These are phyloP conservation scores for Blastocladiella britannica DNA, from an alignment of 192 early-diverging fungal species.

Conservation along the genomic window DNA sequence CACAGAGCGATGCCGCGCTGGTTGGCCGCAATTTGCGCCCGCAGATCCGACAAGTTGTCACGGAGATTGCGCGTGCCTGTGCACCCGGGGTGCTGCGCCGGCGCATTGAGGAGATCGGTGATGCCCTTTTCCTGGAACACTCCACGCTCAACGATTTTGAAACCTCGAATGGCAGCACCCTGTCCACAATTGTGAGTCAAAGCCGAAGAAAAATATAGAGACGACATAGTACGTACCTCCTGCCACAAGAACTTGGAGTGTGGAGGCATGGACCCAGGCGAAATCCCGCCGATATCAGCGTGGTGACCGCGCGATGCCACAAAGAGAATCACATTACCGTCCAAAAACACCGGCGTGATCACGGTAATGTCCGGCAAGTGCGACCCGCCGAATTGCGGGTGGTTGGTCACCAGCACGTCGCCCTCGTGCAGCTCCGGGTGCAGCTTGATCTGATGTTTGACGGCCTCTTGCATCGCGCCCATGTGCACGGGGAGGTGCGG, in stretches of 20 bases:
- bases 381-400: slow-evolving; percentile 83
- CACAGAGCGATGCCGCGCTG: slow-evolving; percentile 75
- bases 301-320: slow-evolving; percentile 85
- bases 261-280: slow-evolving; percentile 78
- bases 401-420: slow-evolving; percentile 87
- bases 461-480: slow-evolving; percentile 83
- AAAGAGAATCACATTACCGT: slow-evolving; percentile 68
- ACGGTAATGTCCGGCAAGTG: slow-evolving; percentile 92
- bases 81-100: slow-evolving; percentile 64
- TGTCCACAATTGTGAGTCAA: slow-evolving; percentile 26
- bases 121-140: slow-evolving; percentile 69
- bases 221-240: background rate
- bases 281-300: slow-evolving; percentile 80
- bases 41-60: slow-evolving; percentile 84
- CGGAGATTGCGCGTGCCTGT: slow-evolving; percentile 67
- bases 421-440: slow-evolving; percentile 55
- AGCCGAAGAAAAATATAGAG: background rate
- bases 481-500: slow-evolving; percentile 86
- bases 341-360: slow-evolving; percentile 80
- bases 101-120: slow-evolving; percentile 54
- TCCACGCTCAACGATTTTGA: slow-evolving; percentile 68
- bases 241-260: slow-evolving; percentile 42
- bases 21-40: slow-evolving; percentile 95
- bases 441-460: slow-evolving; percentile 70
- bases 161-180: slow-evolving; percentile 72